phyloP scores from a whole-genome alignment of 179 eudicot species.

The Pouteria campechiana region DNA sequence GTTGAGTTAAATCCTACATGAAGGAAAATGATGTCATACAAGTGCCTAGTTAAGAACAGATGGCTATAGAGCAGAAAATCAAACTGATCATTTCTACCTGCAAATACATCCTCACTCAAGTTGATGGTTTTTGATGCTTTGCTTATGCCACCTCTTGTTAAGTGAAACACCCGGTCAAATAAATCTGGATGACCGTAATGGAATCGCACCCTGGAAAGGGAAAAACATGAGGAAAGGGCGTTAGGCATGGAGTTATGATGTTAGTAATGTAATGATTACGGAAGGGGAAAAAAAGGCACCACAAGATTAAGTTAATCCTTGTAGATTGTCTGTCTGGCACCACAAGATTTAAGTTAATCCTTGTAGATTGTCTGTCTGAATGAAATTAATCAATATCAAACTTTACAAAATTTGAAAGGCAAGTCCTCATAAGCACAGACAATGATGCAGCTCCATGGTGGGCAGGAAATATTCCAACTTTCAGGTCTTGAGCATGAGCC shows the following conservation, averaged over 20 bases:
- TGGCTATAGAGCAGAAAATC: slow-evolving; percentile 1
- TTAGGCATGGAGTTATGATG: too few relatives aligned
- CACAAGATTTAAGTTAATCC: too few relatives aligned
- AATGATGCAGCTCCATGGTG: not conserved
- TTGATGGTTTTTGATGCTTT: slow-evolving; percentile 93
- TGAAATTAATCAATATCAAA: not conserved
- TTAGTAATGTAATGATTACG: too few relatives aligned
- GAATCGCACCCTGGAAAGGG: slow-evolving; percentile 88
- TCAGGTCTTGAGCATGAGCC: too few relatives aligned
- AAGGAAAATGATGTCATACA: slow-evolving; percentile 2
- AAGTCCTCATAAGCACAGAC: not conserved
- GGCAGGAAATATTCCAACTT: too few relatives aligned
- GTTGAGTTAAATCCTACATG: slow-evolving; percentile 68
- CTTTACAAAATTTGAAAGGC: not conserved
- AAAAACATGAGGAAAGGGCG: not conserved
- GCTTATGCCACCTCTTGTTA: slow-evolving; percentile 97
- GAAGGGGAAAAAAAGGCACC: too few relatives aligned
- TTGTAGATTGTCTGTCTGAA: too few relatives aligned
- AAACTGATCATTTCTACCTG: slow-evolving; percentile 33
- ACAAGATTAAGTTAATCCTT: too few relatives aligned
- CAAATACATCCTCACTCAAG: slow-evolving; percentile 94
- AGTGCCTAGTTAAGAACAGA: not conserved
- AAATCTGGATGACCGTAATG: slow-evolving; percentile 98
- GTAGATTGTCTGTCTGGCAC: too few relatives aligned
- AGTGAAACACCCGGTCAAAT: slow-evolving; percentile 92